Evolutionary conservation across 345 rosid genomes (phyloP).

Genomic region (Noccaea caerulescens): DNA sequence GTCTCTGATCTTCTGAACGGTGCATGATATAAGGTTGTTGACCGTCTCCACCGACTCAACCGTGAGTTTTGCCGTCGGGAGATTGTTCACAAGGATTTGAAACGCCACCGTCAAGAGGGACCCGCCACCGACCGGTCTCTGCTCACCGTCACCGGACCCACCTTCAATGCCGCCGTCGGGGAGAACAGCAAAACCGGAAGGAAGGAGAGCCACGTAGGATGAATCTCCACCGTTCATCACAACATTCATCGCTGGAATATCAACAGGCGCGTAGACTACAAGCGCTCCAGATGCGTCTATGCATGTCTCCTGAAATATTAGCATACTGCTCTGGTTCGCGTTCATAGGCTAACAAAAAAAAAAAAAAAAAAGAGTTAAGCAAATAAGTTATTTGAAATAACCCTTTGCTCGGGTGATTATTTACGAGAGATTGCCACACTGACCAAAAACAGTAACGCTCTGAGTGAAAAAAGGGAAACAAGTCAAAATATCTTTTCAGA

Average conservation of each 20-base stretch:
- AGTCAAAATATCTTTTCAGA: constrained; percentile 39
- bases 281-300: constrained; percentile 61
- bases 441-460: constrained; percentile 36
- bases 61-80: constrained; percentile 82
- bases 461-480: constrained; percentile 6
- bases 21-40: constrained; percentile 71
- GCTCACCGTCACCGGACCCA: constrained; percentile 25
- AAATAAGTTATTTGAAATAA: neutral
- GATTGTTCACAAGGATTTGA: constrained; percentile 76
- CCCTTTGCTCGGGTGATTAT: neutral
- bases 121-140: constrained; percentile 50
- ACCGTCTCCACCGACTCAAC: constrained; percentile 84
- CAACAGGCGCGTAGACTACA: constrained; percentile 74
- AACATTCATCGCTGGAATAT: constrained; percentile 58
- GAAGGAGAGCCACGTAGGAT: constrained; percentile 78
- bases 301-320: constrained; percentile 73
- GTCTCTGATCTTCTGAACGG: constrained; percentile 73
- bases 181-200: constrained; percentile 81
- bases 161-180: constrained; percentile 53
- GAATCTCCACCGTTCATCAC: constrained; percentile 79
- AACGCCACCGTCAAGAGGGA: constrained; percentile 82
- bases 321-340: constrained; percentile 64
- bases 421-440: constrained; percentile 30
- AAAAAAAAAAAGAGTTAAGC: neutral
- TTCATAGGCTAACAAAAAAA: constrained; percentile 53